Conservation (phyloP, 2,329 filamentous ascomycete genomes). For the Cercospora canescens region DNA sequence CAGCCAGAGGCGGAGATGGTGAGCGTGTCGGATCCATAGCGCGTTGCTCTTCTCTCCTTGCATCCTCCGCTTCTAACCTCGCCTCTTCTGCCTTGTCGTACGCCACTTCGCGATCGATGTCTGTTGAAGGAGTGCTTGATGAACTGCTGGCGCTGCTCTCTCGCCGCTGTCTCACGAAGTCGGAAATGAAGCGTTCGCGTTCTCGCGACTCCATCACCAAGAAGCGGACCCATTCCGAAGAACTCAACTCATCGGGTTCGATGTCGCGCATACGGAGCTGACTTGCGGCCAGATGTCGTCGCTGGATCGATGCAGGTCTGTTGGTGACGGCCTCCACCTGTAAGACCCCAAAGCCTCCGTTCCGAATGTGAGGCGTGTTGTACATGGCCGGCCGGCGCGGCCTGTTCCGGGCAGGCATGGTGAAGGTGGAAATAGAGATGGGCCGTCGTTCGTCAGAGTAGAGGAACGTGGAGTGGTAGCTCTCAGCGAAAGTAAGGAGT, state of each 20-base stretch:
- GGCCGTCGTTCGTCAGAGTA: neutral
- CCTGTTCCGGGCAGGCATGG: conserved; percentile 28
- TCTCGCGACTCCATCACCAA: conserved; percentile 36
- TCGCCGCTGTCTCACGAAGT: conserved; percentile 31
- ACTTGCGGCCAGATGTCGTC: conserved; percentile 35
- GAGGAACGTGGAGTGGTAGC: neutral
- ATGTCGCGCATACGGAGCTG: conserved; percentile 38
- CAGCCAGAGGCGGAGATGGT: conserved; percentile 7
- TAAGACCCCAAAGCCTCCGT: conserved; percentile 36
- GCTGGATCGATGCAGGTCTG: conserved; percentile 35
- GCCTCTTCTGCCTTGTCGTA: conserved; percentile 36
- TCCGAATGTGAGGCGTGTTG: conserved; percentile 37
- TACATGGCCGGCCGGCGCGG: conserved; percentile 34
- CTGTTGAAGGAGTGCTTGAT: conserved; percentile 14
- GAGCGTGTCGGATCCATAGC: conserved; percentile 13
- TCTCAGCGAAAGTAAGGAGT: conserved; percentile 2
- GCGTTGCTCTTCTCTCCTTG: conserved; percentile 21
- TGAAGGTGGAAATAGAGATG: conserved; percentile 6
- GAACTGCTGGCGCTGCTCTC: conserved; percentile 28
- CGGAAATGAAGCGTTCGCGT: conserved; percentile 36
- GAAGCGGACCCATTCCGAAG: conserved; percentile 37
- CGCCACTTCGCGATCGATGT: conserved; percentile 22
- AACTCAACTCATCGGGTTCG: conserved; percentile 36
- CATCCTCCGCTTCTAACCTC: conserved; percentile 30
- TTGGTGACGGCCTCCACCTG: conserved; percentile 38